Conservation (phyloP, 2,329 filamentous ascomycete species). For the Cordyceps militaris region DNA sequence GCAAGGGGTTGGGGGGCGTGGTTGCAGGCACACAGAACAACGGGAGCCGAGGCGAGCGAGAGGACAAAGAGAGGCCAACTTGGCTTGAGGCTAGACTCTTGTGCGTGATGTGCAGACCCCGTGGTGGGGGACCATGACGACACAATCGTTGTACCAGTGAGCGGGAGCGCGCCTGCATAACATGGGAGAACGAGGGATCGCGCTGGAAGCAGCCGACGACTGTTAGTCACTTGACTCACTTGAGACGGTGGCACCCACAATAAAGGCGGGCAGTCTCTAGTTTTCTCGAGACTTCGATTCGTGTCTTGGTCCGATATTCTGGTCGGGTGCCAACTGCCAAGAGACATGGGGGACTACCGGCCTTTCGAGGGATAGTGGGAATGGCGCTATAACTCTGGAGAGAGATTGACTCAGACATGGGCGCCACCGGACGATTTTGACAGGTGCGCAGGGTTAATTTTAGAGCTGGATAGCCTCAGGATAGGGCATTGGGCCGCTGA, state of each 20-base stretch:
- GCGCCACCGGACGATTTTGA: constrained; percentile 13
- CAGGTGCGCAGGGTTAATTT: constrained; percentile 6
- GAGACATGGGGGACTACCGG: neutral
- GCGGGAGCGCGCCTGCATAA: constrained; percentile 1
- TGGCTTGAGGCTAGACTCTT: neutral
- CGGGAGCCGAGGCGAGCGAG: constrained; percentile 5
- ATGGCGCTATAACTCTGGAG: constrained; percentile 10
- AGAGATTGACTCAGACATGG: constrained; percentile 13
- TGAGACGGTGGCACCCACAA: constrained; percentile 5
- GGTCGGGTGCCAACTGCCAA: constrained; percentile 2
- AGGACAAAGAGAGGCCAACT: neutral
- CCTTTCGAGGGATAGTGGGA: constrained; percentile 4
- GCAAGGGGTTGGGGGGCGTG: neutral
- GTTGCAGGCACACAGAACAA: neutral
- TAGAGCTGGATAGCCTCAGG: neutral
- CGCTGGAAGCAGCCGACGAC: neutral
- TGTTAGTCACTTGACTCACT: neutral
- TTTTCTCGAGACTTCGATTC: constrained; percentile 3
- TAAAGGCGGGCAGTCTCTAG: neutral
- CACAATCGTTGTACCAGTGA: neutral
- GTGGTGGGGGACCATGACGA: constrained; percentile 9
- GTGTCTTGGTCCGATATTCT: constrained; percentile 9
- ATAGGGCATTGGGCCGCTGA: no score
- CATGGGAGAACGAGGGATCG: neutral
- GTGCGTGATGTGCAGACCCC: neutral